These are phyloP conservation scores for Penicillium sp. DNA, from an alignment of 2,329 filamentous ascomycete genomes.

Conservation along the genomic window DNA sequence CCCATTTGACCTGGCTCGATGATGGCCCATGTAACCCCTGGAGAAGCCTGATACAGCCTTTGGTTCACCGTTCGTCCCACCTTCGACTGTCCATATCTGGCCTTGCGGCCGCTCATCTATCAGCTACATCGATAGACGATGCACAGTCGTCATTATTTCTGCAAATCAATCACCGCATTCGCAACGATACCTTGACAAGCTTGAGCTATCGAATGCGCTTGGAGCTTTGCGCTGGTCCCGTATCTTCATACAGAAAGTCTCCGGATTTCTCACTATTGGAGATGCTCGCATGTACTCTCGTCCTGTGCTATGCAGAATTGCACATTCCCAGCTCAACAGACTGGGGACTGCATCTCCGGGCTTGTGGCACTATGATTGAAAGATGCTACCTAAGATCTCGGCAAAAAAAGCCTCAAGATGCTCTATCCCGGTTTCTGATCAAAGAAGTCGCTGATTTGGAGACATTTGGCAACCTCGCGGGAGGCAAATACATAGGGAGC, in stretches of 20 bases:
- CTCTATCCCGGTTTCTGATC: constrained; percentile 13
- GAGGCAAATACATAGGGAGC: not conserved
- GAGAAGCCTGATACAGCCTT: constrained; percentile 26
- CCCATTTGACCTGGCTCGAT: constrained; percentile 26
- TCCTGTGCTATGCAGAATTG: constrained; percentile 22
- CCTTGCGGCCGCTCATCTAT: not conserved
- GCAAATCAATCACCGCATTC: not conserved
- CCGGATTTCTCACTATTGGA: constrained; percentile 9
- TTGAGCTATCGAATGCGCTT: not conserved
- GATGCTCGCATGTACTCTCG: constrained; percentile 19
- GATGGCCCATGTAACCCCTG: constrained; percentile 28
- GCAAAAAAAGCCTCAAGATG: constrained; percentile 1
- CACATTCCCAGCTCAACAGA: constrained; percentile 18
- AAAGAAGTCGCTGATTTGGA: constrained; percentile 23
- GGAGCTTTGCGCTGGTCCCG: not conserved
- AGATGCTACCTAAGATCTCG: constrained; percentile 4
- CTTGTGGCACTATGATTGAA: constrained; percentile 20
- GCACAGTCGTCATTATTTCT: not conserved
- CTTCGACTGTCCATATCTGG: not conserved
- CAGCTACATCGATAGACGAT: not conserved
- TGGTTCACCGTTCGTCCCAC: constrained; percentile 18
- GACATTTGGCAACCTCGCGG: constrained; percentile 13
- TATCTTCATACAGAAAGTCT: not conserved
- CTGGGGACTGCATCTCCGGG: constrained; percentile 20
- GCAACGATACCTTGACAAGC: not conserved